phyloP scores from a whole-genome alignment of 257 asterid genomes.

The Verbena officinalis region DNA sequence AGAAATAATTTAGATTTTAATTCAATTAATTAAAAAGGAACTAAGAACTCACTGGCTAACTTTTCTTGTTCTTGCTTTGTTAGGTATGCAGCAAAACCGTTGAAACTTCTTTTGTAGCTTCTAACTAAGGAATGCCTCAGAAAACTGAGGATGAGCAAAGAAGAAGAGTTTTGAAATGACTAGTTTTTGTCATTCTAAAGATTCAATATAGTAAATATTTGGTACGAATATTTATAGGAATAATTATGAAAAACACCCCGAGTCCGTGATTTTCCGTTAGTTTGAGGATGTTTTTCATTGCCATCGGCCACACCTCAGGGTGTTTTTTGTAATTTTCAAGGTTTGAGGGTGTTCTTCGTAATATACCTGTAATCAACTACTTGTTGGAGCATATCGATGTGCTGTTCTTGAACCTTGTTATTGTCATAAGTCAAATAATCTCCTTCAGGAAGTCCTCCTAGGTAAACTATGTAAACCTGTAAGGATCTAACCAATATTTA shows the following conservation, averaged over 20 bases:
- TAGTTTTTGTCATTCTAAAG: not conserved
- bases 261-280: no score
- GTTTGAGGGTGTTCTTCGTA: not conserved
- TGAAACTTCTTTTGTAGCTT: slow-evolving; percentile 54
- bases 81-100: slow-evolving; percentile 52
- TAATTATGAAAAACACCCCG: no score
- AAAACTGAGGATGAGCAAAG: slow-evolving; percentile 27
- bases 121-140: slow-evolving; percentile 29
- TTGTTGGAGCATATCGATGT: slow-evolving; percentile 32
- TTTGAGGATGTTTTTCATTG: no score
- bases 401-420: slow-evolving; percentile 32
- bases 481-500: not conserved
- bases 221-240: no score
- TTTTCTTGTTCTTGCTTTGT: slow-evolving; percentile 42
- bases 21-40: not conserved
- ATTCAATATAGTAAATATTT: not conserved
- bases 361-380: slow-evolving; percentile 29
- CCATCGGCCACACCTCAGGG: no score
- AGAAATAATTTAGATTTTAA: not conserved
- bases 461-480: slow-evolving; percentile 35
- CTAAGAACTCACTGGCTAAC: slow-evolving; percentile 32
- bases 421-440: slow-evolving; percentile 10
- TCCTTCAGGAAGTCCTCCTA: slow-evolving; percentile 30
- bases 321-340: no score
- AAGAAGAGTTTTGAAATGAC: not conserved